Percentiles rank a stretch among this genome's conserved stretches.
Conservation (phyloP, 2,329 filamentous ascomycete genomes). For the Penicillium palitans region DNA sequence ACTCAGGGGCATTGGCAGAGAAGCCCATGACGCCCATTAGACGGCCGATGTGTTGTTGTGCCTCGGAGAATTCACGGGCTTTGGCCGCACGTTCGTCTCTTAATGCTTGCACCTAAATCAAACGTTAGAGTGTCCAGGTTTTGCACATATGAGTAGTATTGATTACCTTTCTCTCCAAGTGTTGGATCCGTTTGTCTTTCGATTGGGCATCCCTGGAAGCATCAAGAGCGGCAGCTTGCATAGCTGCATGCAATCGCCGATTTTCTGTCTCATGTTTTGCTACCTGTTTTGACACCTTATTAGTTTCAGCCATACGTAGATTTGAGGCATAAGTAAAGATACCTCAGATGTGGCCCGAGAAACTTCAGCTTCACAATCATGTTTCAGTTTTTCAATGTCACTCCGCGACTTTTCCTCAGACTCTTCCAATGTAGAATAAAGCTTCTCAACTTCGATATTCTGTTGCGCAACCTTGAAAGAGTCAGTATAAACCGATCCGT, state of each 20-base stretch:
- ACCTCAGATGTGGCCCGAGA: slow-evolving; percentile 28
- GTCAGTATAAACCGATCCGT: slow-evolving; percentile 7
- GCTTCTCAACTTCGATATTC: slow-evolving; percentile 20
- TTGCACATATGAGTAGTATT: background rate
- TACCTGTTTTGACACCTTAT: slow-evolving; percentile 18
- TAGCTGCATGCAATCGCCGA: slow-evolving; percentile 24
- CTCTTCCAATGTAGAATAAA: slow-evolving; percentile 25
- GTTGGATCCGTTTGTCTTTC: slow-evolving; percentile 34
- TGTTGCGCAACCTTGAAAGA: slow-evolving; percentile 27
- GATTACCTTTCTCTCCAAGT: slow-evolving; percentile 37
- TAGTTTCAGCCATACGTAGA: background rate
- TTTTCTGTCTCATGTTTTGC: slow-evolving; percentile 29
- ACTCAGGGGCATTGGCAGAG: slow-evolving; percentile 23
- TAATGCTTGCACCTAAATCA: slow-evolving; percentile 34
- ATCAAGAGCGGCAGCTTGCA: slow-evolving; percentile 28
- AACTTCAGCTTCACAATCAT: slow-evolving; percentile 24
- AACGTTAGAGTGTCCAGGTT: background rate
- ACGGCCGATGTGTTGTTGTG: slow-evolving; percentile 41
- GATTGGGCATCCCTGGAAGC: slow-evolving; percentile 31
- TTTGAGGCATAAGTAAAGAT: background rate
- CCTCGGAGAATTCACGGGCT: slow-evolving; percentile 42
- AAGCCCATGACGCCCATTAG: slow-evolving; percentile 44
- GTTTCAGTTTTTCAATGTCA: slow-evolving; percentile 23
- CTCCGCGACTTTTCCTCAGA: slow-evolving; percentile 21
- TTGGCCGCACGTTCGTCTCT: slow-evolving; percentile 39